Conservation (phyloP, 768 basidiomycete genomes). For the Termitomyces sp. region DNA sequence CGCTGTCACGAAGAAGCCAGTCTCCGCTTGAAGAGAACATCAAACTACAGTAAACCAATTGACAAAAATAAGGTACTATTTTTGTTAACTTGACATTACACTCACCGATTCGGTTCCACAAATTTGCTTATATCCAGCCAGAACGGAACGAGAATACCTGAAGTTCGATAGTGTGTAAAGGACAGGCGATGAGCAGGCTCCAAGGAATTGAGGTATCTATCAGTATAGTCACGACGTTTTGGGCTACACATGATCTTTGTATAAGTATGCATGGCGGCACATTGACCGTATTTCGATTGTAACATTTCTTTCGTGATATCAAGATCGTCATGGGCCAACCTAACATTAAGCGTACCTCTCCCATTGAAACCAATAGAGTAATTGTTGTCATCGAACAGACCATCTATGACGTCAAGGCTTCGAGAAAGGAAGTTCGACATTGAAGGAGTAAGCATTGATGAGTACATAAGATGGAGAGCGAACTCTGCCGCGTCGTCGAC, state of each 20-base stretch:
- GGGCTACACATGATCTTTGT: slow-evolving; percentile 30
- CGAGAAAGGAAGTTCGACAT: slow-evolving; percentile 24
- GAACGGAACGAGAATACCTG: slow-evolving; percentile 29
- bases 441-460: slow-evolving; percentile 23
- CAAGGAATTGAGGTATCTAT: slow-evolving; percentile 32
- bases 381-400: slow-evolving; percentile 8
- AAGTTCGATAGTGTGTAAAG: slow-evolving; percentile 25
- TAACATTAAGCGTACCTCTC: slow-evolving; percentile 20
- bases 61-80: not conserved
- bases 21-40: slow-evolving; percentile 34
- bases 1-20: slow-evolving; percentile 37
- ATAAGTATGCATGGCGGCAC: slow-evolving; percentile 22
- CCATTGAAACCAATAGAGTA: slow-evolving; percentile 21
- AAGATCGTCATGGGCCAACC: slow-evolving; percentile 16
- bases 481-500: slow-evolving; percentile 30
- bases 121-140: slow-evolving; percentile 23
- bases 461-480: slow-evolving; percentile 32
- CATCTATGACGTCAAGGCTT: slow-evolving; percentile 21
- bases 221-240: slow-evolving; percentile 33
- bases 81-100: not conserved
- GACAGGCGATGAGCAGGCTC: slow-evolving; percentile 32
- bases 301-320: slow-evolving; percentile 22
- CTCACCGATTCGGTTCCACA: slow-evolving; percentile 28
- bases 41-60: slow-evolving; percentile 19
- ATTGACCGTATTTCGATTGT: slow-evolving; percentile 20